Base-by-base conservation (phyloP, 2,329 filamentous ascomycete species). In the Colletotrichum siamense region DNA sequence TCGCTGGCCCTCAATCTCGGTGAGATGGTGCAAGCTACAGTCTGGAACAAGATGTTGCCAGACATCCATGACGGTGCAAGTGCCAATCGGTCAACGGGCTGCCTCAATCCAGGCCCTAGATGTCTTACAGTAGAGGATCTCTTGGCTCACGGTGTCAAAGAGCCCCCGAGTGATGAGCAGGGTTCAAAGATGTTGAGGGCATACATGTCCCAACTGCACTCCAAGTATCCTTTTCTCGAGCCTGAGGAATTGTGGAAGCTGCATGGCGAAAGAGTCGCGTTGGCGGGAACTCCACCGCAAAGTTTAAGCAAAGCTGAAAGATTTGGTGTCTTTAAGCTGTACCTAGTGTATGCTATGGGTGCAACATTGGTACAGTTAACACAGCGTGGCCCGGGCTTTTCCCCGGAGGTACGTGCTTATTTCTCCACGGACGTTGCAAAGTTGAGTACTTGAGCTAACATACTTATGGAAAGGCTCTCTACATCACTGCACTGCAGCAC, bases 21-120 rank as follows among this genome's bases (percentile, higher is more conserved):
- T 26, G 87, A 89, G 67, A 90, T 90, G 87, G 88, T 90, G 10
- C 88, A 90, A 78, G 87, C 88, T 0, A 89, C 88, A 22, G 88
- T 89, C 2, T 90, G 88, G 88, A 89, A 89, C 65, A 89, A 90
- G 77, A 86, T 88, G 3, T 81, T 89, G n/a, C 81, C 79, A 28
- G 76, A 69, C 55, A 64, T 71, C 6, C 62, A 63, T 24, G 71
- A 75, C 16, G 69, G 49, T 55, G 69, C 70, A 26, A 65, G 65
- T 30, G 69, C 67, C 30, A 77, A 77, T 55, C 76, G 71, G 15
- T 32, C 63, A 8, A 36, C 57, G 26, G 55, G 74, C n/a, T 66
- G 49, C 28, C 59, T 71, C 34, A 74, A 71, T 30, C 59, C 61
- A 3, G 36, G 72, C 22, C 59, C 49, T 12, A 69, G 67, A 22